Percentiles rank a stretch among this genome's conserved stretches.
Evolutionary conservation across 306 rosid species (phyloP).

Genomic region (Potentilla sterilis): DNA sequence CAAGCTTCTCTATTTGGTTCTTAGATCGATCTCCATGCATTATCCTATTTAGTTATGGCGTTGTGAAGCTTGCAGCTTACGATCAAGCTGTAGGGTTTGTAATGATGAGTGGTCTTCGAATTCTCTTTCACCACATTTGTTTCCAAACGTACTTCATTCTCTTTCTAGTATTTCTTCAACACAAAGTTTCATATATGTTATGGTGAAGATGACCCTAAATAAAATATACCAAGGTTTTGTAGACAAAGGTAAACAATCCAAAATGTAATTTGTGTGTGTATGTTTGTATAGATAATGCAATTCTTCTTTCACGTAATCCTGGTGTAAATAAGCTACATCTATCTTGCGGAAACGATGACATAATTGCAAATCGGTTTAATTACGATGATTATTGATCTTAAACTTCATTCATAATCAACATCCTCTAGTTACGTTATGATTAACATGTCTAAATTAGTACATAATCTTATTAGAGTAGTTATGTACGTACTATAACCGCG

Average conservation of each 20-base stretch:
- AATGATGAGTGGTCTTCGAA: constrained; percentile 50
- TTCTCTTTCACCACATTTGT: constrained; percentile 9
- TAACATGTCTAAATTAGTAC: not conserved
- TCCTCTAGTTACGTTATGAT: too few relatives aligned
- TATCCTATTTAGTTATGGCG: not conserved
- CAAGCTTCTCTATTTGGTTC: constrained; percentile 24
- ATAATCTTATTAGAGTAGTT: not conserved
- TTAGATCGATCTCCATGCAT: constrained; percentile 2
- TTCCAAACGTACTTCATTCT: not conserved
- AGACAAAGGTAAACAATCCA: not conserved
- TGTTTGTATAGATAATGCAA: not conserved
- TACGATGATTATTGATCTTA: too few relatives aligned
- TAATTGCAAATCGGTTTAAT: too few relatives aligned
- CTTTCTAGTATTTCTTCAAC: constrained; percentile 5
- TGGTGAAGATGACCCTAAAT: constrained; percentile 2
- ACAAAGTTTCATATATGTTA: not conserved
- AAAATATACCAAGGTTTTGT: not conserved
- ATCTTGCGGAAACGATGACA: too few relatives aligned
- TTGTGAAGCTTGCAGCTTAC: constrained; percentile 13
- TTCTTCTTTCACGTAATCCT: not conserved
- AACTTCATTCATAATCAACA: too few relatives aligned
- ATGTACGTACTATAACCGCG: not conserved
- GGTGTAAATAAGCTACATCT: too few relatives aligned
- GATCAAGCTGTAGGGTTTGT: constrained; percentile 21
- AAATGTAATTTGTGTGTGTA: not conserved